Conservation (phyloP, 2,329 filamentous ascomycete genomes). For the Talaromyces sp. region DNA sequence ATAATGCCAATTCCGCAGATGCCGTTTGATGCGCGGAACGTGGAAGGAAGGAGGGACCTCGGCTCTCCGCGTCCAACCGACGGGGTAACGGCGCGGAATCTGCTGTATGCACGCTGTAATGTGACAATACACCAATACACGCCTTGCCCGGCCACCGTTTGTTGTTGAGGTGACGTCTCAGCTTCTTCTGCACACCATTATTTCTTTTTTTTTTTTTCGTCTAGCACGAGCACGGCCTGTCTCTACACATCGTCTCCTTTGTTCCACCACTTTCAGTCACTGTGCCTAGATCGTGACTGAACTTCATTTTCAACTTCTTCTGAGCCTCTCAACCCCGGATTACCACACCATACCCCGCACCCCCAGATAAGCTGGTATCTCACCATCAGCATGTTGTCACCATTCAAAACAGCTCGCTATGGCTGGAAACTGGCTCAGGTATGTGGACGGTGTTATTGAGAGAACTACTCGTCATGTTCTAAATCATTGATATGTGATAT, state of each 20-base stretch:
- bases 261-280: not conserved
- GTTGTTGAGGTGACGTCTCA: not conserved
- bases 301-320: not conserved
- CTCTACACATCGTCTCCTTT: not conserved
- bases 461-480: not conserved
- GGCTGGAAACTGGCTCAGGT: slow-evolving; percentile 39
- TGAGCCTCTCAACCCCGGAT: slow-evolving; percentile 10
- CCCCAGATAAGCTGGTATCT: slow-evolving; percentile 13
- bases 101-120: not conserved
- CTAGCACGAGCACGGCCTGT: not conserved
- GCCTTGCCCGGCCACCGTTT: not conserved
- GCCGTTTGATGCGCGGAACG: not conserved
- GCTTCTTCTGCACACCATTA: not conserved
- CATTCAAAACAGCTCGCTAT: slow-evolving; percentile 38
- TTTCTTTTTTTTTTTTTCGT: not conserved
- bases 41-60: slow-evolving; percentile 3
- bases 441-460: not conserved
- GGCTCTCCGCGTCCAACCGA: slow-evolving; percentile 21
- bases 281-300: not conserved
- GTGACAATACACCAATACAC: not conserved
- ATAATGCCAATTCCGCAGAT: slow-evolving; percentile 1
- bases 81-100: not conserved
- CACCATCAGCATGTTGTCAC: slow-evolving; percentile 30
- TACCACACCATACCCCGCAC: slow-evolving; percentile 6
- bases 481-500: not conserved